Base-by-base conservation (phyloP, 2,329 filamentous ascomycete genomes). In the Hymenotorrendiella dingleyae region DNA sequence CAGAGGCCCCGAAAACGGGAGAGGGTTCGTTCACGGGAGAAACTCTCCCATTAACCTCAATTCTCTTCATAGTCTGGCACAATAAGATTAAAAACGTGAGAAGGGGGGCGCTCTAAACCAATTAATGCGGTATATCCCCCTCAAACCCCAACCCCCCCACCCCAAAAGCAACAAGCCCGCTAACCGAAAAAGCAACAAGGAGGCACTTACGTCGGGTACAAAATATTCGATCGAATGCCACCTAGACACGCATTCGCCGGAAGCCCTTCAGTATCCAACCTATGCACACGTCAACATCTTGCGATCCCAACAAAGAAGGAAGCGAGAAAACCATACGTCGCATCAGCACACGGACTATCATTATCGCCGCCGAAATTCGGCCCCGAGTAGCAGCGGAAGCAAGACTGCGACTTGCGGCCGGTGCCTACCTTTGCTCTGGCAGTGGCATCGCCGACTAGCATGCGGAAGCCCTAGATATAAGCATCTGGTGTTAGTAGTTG, bases 401-500 rank as follows among this genome's bases (percentile, higher is more conserved):
- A 82, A 3, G 74, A 79, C 61, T 72, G 78, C 74, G 72, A 27
- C 72, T 65, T 23, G 69, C 62, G 57, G 76, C 70, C 51, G 75
- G 60, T 21, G 66, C 60, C 12, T 72, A 73, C 43, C 41, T 43
- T 43, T 67, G 71, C 76, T 47, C 85, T 80, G 52, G 77, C 74
- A 10, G 62, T 64, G 42, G 73, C 79, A 64, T 82, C 74, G 26
- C 88, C 88, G 38, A 86, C 79, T 53, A 95, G 67, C 85, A 94
- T 93, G 48, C 78, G 74, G 68, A 94, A 93, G 35, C 78, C 75
- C 14, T 75, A 60, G 86, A 21, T 27, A 16, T 76, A 40, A 70
- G 74, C 77, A 78, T 53, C 80, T 82, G 3, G 76, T 71, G 19
- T 17, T 26, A 10, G 10, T 29, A n/a, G 8, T 28, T 32, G 21